These are phyloP conservation scores for Infundibulicybe gibba DNA, from an alignment of 768 basidiomycete species.

Conservation along the genomic window DNA sequence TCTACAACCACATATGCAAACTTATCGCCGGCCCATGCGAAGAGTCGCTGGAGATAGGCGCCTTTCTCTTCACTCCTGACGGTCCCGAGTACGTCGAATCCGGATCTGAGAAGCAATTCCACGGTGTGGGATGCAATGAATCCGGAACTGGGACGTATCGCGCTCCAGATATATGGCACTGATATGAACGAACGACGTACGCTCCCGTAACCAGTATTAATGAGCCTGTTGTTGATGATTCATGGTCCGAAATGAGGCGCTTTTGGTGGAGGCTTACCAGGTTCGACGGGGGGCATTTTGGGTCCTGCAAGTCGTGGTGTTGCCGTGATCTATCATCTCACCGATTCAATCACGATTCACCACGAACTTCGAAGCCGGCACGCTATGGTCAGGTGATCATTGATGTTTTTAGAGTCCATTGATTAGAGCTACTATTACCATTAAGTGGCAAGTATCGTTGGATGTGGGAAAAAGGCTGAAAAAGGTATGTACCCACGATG, in stretches of 20 bases:
- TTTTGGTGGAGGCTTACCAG: background rate
- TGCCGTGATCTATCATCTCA: too few relatives aligned
- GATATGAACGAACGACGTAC: background rate
- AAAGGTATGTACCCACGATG: too few relatives aligned
- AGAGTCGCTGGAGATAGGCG: background rate
- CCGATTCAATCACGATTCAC: too few relatives aligned
- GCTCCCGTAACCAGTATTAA: conserved; percentile 1
- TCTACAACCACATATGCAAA: conserved; percentile 1
- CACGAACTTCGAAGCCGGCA: too few relatives aligned
- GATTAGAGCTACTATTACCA: too few relatives aligned
- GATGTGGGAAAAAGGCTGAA: too few relatives aligned
- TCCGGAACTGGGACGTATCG: background rate
- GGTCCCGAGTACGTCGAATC: background rate
- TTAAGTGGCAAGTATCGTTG: too few relatives aligned
- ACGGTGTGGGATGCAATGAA: background rate
- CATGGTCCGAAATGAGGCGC: background rate
- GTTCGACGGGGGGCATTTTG: background rate
- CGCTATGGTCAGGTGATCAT: too few relatives aligned
- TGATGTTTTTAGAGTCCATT: too few relatives aligned
- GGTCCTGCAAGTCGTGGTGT: background rate
- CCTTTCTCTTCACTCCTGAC: background rate
- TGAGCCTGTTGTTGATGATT: background rate
- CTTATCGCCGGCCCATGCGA: background rate
- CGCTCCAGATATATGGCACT: conserved; percentile 4
- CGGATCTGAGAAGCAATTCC: background rate